A percentile compares a stretch with the other conserved stretches of the same genome.
Evolutionary conservation across 2,329 filamentous ascomycete genomes (phyloP).

Genomic region (Fusarium scirpi): DNA sequence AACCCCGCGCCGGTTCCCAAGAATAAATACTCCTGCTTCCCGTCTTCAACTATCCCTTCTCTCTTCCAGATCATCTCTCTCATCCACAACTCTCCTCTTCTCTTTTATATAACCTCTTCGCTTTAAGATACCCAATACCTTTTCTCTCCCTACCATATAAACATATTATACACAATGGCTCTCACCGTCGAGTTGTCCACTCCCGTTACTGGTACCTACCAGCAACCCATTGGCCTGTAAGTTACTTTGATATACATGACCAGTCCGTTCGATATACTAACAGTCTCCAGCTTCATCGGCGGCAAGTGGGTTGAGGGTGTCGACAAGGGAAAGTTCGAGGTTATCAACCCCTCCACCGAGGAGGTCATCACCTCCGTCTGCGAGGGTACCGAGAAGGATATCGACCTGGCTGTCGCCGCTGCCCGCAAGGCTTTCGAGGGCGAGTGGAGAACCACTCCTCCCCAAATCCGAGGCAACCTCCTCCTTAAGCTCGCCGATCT

Average conservation of each 20-base stretch:
- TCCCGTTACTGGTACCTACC: conserved; percentile 70
- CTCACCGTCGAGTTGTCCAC: conserved; percentile 74
- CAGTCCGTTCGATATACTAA: conserved; percentile 35
- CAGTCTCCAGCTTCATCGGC: conserved; percentile 80
- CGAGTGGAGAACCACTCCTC: conserved; percentile 74
- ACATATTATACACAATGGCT: conserved; percentile 42
- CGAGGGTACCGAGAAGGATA: conserved; percentile 90
- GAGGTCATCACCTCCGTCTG: conserved; percentile 84
- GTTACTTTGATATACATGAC: conserved; percentile 45
- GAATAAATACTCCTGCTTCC: conserved; percentile 46
- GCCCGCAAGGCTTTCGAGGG: conserved; percentile 89
- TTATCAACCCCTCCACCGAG: conserved; percentile 89
- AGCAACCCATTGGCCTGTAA: conserved; percentile 72
- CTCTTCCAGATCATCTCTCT: conserved; percentile 44
- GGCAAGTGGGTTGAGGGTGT: conserved; percentile 85
- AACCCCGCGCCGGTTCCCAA: conserved; percentile 44
- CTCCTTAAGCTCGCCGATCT: conserved; percentile 84
- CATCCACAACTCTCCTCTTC: conserved; percentile 18
- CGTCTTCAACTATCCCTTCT: conserved; percentile 31
- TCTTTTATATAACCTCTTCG: conserved; percentile 30
- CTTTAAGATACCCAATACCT: conserved; percentile 43
- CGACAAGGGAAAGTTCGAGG: conserved; percentile 91
- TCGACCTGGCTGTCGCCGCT: conserved; percentile 82
- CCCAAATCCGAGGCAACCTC: conserved; percentile 75
- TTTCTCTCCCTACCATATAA: conserved; percentile 8